These are phyloP conservation scores for Scolecobasidium constrictum DNA, from an alignment of 2,329 filamentous ascomycete genomes.

Conservation along the genomic window DNA sequence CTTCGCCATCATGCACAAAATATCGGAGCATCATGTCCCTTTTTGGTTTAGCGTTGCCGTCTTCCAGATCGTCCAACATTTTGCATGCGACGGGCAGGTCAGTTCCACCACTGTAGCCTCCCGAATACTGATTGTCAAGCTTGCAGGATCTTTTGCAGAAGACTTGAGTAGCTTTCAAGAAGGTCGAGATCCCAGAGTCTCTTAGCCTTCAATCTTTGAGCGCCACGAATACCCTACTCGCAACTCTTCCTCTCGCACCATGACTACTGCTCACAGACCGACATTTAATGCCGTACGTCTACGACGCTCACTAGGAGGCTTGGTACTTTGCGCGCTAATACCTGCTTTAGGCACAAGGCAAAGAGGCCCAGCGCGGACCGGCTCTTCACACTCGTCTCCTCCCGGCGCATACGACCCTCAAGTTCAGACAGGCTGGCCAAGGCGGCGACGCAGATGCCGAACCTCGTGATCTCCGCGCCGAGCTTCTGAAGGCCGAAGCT, in stretches of 20 bases:
- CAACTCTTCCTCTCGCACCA: too few species aligned
- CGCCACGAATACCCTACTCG: not conserved
- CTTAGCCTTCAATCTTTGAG: too few species aligned
- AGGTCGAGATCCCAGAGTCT: too few species aligned
- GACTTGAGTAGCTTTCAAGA: too few species aligned
- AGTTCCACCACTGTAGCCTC: too few species aligned
- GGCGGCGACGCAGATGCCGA: slow-evolving; percentile 65
- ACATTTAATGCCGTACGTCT: slow-evolving; percentile 88
- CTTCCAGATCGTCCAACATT: not conserved
- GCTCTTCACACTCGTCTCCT: slow-evolving; percentile 95
- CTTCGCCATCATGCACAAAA: not conserved
- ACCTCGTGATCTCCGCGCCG: slow-evolving; percentile 72
- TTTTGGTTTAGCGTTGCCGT: not conserved
- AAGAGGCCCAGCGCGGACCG: slow-evolving; percentile 85
- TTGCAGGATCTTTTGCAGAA: too few species aligned
- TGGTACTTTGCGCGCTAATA: slow-evolving; percentile 16
- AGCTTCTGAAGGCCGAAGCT: slow-evolving; percentile 81
- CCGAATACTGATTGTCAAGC: too few species aligned
- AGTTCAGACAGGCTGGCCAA: slow-evolving; percentile 80
- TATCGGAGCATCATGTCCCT: not conserved
- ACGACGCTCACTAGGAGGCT: slow-evolving; percentile 4
- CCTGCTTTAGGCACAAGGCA: slow-evolving; percentile 62
- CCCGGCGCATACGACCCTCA: slow-evolving; percentile 86
- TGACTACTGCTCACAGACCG: slow-evolving; percentile 59
- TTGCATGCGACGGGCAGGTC: too few species aligned